Evolutionary conservation across 768 basidiomycete genomes (phyloP), one percentile per base, ranked within the genome.

Genomic region (Suillus hirtellus): DNA sequence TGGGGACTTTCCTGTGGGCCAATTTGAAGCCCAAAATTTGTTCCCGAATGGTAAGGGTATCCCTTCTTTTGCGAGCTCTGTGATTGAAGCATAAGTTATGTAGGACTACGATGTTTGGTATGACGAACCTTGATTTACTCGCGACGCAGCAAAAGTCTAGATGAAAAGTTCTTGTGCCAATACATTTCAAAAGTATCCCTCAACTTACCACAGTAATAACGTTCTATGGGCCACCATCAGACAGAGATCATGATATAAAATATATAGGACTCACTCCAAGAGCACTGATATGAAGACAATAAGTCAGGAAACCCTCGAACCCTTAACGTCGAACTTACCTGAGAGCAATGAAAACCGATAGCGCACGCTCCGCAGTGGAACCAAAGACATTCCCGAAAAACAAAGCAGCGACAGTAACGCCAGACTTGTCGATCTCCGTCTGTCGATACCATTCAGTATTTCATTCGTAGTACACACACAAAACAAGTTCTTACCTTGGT

Each of bases 331-430:
- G 5, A 24, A n/a, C 60, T 0, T 38, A 84, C 85, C 85, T 85
- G 24, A 86, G 72, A 11, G 85, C 85, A 44, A 87, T 80, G 52
- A 87, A 83, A 1, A 82, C 84, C 1, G 83, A 80, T n/a, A 87
- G 69, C 3, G 83, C 85, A 66, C 78, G 80, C 70, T 86, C 78
- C 1, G 86, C 86, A 4, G 76, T 63, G 0, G 69, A 66, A 7
- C 86, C 86, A 59, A 87, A 88, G 10, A 88, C 86, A 17, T 85
- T 84, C 60, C 75, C 68, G 71, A 88, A 88, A 70, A 87, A 88
- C 38, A 87, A 69, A 0, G 84, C 77, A 3, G 86, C 86, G n/a
- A 87, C 85, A 0, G 84, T 86, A 8, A 82, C 82, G 0, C 82
- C 84, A 0, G 80, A 77, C 10, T 77, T 71, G 38, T 77, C 60